These are phyloP conservation scores for Lithospermum erythrorhizon DNA, from an alignment of 257 asterid species.

Conservation along the genomic window DNA sequence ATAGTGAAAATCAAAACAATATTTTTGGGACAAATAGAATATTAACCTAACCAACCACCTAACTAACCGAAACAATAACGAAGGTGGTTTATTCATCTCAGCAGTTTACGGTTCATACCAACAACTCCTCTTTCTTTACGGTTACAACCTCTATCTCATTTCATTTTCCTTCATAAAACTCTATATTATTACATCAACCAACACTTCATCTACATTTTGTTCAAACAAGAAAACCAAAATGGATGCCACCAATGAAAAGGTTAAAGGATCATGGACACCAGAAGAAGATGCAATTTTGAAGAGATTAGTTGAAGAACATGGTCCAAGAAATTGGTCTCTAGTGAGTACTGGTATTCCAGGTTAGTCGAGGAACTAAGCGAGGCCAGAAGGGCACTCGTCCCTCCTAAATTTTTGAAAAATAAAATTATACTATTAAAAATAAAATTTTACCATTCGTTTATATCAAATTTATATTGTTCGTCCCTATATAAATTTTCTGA, in stretches of 20 bases:
- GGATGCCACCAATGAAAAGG: conserved; percentile 3
- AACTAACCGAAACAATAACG: conserved; percentile 19
- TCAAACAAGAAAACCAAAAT: background rate
- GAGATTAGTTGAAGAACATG: conserved; percentile 44
- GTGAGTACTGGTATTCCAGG: conserved; percentile 44
- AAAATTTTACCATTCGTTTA: no score
- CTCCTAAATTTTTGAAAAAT: no score
- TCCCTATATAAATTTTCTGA: no score
- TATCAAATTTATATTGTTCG: no score
- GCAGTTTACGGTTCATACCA: conserved; percentile 61
- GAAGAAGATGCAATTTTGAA: conserved; percentile 39
- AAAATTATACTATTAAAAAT: no score
- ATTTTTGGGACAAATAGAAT: no score
- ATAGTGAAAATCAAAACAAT: no score
- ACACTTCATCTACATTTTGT: background rate
- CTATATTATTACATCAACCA: background rate
- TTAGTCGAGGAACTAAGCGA: no score
- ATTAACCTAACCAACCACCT: conserved; percentile 20
- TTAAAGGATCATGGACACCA: conserved; percentile 55
- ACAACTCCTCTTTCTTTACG: conserved; percentile 33
- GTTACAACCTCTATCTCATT: conserved; percentile 12
- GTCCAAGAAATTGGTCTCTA: conserved; percentile 61
- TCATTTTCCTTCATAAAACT: background rate
- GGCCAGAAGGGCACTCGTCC: no score
- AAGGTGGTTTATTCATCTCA: conserved; percentile 31